These are phyloP conservation scores for Cutaneotrichosporon daszewskae DNA, from an alignment of 1,284 basidiomycete species.

Conservation along the genomic window DNA sequence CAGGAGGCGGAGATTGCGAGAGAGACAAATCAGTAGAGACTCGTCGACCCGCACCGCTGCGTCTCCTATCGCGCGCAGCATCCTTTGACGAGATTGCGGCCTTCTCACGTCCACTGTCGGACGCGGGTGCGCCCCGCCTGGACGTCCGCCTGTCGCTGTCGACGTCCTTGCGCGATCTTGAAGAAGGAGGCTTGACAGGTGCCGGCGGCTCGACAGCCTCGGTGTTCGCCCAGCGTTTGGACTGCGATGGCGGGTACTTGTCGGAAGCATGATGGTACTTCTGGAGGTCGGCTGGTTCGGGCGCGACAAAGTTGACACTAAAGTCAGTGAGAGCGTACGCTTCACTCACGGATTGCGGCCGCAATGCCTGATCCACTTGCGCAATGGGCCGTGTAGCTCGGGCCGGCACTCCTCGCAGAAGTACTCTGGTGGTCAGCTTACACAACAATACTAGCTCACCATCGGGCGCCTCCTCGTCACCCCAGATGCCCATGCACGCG, in stretches of 20 bases:
- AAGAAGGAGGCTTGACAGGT: constrained; percentile 23
- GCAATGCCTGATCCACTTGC: constrained; percentile 55
- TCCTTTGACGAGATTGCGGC: constrained; percentile 9
- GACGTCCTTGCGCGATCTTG: constrained; percentile 28
- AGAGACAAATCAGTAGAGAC: constrained; percentile 17
- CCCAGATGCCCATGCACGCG: constrained; percentile 87
- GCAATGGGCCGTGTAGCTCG: constrained; percentile 70
- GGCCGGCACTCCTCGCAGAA: constrained; percentile 92
- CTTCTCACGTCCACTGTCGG: constrained; percentile 3
- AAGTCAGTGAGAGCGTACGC: constrained; percentile 18
- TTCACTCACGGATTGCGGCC: constrained; percentile 35
- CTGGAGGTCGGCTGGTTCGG: constrained; percentile 37
- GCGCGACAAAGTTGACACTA: constrained; percentile 34
- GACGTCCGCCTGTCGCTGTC: constrained; percentile 3
- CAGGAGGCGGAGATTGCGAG: constrained; percentile 13
- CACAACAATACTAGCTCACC: constrained; percentile 52
- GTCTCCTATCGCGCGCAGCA: constrained; percentile 8
- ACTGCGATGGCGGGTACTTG: constrained; percentile 43
- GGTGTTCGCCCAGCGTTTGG: constrained; percentile 41
- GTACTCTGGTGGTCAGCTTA: constrained; percentile 50
- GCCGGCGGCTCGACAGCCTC: constrained; percentile 10
- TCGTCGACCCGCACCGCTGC: constrained; percentile 3
- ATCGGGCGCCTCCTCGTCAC: constrained; percentile 72
- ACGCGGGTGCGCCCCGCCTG: constrained; percentile 1
- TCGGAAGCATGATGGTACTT: constrained; percentile 29